Base-by-base conservation (phyloP, 129 eudicot species). In the Escallonia herrerae region DNA sequence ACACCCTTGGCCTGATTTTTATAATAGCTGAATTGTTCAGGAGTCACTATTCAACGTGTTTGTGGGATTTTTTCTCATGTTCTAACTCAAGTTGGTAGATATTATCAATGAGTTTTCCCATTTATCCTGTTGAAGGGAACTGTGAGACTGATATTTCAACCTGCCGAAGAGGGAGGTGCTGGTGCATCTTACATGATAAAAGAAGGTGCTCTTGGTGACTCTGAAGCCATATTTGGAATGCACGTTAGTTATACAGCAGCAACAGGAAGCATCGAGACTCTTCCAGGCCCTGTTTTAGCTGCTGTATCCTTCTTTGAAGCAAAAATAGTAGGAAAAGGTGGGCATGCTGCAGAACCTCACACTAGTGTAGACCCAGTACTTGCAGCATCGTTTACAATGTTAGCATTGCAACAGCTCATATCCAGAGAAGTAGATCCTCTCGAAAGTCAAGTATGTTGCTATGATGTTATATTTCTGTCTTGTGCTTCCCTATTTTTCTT, bases 121-220 rank as follows among this genome's bases (percentile, higher is more conserved):
- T 56, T 0, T 15, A 5, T 44, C 61, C 22, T 74, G 43, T 13
- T 13, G 8, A 68, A 87, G 95, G 95, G 95, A 65, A 87, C 95
- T 38, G 97, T 87, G 47, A 74, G 81, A 62, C 80, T 91, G 70
- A 74, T 91, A 43, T 91, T 91, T 75, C 97, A 91, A 79, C 96
- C 97, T 7, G 97, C 94, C 9, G 96, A 91, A 68, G 97, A 91
- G 71, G 94, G 96, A 60, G 95, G 97, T 63, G 94, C 88, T 3
- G 96, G 97, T 45, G 90, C 97, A 56, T 74, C 84, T 6, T n/a
- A 76, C 61, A 84, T 87, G 97, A 79, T 87, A 72, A 74, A 81
- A 43, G 90, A 87, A 78, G 95, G 95, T 12, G 97, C 88, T 58
- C 86, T 91, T 9, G 86, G 86, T 44, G 81, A 69, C 15, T 80